These are phyloP conservation scores for Inga oerstediana DNA, from an alignment of 306 rosid species.

Conservation along the genomic window DNA sequence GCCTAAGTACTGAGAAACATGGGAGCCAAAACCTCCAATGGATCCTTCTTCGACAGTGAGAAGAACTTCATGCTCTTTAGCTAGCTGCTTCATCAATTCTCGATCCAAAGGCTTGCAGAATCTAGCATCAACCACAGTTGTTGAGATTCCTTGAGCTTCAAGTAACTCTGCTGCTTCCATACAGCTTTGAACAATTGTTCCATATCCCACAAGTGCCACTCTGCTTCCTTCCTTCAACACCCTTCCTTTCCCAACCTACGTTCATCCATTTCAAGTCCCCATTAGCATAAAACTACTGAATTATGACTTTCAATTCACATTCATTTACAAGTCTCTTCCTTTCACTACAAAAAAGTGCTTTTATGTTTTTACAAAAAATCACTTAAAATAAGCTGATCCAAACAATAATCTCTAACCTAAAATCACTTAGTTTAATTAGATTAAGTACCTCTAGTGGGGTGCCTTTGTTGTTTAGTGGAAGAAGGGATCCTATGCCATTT, in stretches of 20 bases:
- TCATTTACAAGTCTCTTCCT: too few species aligned
- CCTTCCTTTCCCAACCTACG: conserved; percentile 53
- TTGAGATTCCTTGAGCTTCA: conserved; percentile 29
- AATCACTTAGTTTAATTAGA: too few species aligned
- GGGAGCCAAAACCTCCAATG: conserved; percentile 53
- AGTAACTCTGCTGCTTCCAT: conserved; percentile 47
- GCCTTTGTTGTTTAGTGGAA: conserved; percentile 52
- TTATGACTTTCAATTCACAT: too few species aligned
- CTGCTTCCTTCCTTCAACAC: conserved; percentile 50
- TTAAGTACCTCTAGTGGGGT: conserved; percentile 41
- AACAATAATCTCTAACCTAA: too few species aligned
- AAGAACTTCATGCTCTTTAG: conserved; percentile 43
- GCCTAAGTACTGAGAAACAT: conserved; percentile 48
- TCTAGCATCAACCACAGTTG: conserved; percentile 56
- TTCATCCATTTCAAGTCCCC: neutral
- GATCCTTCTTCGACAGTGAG: conserved; percentile 17
- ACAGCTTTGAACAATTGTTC: conserved; percentile 43
- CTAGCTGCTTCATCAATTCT: conserved; percentile 43
- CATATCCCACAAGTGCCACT: conserved; percentile 54
- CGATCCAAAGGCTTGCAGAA: conserved; percentile 55
- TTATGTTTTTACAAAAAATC: too few species aligned
- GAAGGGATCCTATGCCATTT: conserved; percentile 48
- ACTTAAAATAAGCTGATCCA: too few species aligned
- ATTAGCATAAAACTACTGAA: neutral
- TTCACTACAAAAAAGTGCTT: too few species aligned